phyloP scores from a whole-genome alignment of 1,284 basidiomycete species.

The Cystobasidiaceae sp. region DNA sequence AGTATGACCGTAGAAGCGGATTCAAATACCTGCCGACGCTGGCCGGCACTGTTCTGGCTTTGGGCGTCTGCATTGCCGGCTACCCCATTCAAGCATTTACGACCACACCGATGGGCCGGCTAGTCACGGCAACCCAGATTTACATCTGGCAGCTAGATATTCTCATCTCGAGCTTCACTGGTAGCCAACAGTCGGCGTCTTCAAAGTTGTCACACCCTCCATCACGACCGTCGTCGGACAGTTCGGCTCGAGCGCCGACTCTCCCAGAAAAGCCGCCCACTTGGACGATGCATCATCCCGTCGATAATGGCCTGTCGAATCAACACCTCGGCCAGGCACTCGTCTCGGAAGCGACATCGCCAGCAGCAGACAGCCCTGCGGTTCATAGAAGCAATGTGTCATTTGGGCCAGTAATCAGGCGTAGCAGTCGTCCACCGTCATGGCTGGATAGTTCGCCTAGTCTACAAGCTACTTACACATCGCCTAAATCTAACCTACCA shows the following conservation, averaged over 20 bases:
- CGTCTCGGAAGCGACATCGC: neutral
- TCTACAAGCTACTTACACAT: too few species aligned
- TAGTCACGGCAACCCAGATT: neutral
- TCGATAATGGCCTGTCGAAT: too few species aligned
- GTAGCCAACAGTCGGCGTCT: neutral
- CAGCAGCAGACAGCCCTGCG: neutral
- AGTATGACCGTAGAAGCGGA: neutral
- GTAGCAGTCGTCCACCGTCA: slow-evolving; percentile 4
- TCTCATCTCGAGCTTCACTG: neutral
- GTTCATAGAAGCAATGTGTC: neutral
- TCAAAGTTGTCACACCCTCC: neutral
- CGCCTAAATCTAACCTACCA: too few species aligned
- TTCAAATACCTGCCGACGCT: neutral
- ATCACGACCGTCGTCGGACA: neutral
- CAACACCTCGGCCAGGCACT: too few species aligned
- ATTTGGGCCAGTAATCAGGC: slow-evolving; percentile 1
- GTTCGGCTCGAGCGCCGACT: neutral
- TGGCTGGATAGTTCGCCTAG: neutral
- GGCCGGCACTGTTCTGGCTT: neutral
- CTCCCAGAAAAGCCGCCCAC: neutral
- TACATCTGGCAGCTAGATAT: slow-evolving; percentile 14
- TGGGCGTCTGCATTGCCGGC: neutral
- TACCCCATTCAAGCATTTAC: neutral
- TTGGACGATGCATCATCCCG: neutral
- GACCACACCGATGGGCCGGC: neutral